Evolutionary conservation across 75 land plant genomes (phyloP), one percentile per base, ranked within the genome.

Genomic region (Pinus tabuliformis): DNA sequence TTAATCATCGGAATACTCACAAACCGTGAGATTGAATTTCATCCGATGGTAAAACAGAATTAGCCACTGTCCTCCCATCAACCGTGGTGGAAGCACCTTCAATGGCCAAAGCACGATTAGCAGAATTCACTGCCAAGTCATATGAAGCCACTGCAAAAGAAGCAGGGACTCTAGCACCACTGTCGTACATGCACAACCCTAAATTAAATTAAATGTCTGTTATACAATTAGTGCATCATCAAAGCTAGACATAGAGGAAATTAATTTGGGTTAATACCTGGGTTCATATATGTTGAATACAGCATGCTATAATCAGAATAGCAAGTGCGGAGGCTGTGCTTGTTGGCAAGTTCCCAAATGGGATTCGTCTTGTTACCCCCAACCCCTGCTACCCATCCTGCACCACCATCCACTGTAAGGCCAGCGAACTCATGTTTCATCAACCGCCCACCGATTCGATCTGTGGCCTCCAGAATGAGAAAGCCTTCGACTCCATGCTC

Each of bases 341-440:
- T 42, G 6, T 89, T 66, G 15, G 85, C 91, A 15, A 91, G 58
- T 13, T 63, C 76, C 85, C 84, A 84, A 17, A 89, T 81, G 0
- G 93, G 93, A 72, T 91, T 91, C 49, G 54, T 24, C 4, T 78
- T 36, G 3, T 39, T 17, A 6, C 93, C 93, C 59, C 77, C 77
- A 3, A 89, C 91, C 0, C 91, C 91, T 21, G 86, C 91, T 4
- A 89, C 79, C 93, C 93, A 91, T 17, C 89, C 89, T 5, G 89
- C 93, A 6, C 93, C 93, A 39, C 75, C 58, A 61, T 91, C 93
- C 18, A 91, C 72, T 2, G 73, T 80, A 33, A 75, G 17, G 5
- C 86, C 84, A 2, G 75, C 82, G 33, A 91, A 91, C 62, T 74
- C 42, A 15, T 33, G 20, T 18, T 84, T 79, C 33, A 37, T 52